Percentiles rank a stretch among this genome's conserved stretches.
Conservation (phyloP, 306 rosid genomes). For the Castanospermum australe region DNA sequence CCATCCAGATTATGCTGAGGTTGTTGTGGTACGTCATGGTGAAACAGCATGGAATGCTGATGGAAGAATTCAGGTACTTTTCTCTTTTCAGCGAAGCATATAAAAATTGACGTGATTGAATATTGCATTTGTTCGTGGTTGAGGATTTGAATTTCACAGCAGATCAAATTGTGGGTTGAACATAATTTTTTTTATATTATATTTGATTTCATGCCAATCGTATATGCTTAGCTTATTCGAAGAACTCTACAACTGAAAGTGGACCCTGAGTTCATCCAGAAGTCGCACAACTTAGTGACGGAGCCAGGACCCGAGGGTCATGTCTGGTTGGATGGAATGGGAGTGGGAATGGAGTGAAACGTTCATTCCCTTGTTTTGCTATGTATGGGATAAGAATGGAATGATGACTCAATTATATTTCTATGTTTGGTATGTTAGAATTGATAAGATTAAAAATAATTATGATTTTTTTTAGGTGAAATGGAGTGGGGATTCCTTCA, state of each 20-base stretch:
- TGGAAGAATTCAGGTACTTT: conserved; percentile 73
- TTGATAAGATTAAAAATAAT: not conserved
- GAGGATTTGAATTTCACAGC: not conserved
- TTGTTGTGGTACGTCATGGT: conserved; percentile 84
- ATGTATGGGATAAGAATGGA: not conserved
- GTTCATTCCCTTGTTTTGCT: not conserved
- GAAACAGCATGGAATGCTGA: conserved; percentile 88
- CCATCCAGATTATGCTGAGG: conserved; percentile 60
- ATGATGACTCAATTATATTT: not conserved
- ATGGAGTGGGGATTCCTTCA: not conserved
- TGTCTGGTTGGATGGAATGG: not conserved
- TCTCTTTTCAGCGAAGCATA: not conserved
- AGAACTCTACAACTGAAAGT: not conserved
- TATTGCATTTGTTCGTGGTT: not conserved
- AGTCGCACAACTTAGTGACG: too few relatives aligned
- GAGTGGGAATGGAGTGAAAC: not conserved
- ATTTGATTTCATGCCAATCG: not conserved
- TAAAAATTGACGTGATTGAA: not conserved
- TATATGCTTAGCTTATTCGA: not conserved
- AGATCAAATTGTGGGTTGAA: not conserved
- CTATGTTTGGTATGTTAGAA: not conserved
- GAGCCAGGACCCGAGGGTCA: too few relatives aligned
- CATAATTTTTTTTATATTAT: not conserved
- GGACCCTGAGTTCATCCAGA: not conserved
- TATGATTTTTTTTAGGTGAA: not conserved